Evolutionary conservation across 2,329 filamentous ascomycete species (phyloP).

Genomic region (Passalora sequoiae): DNA sequence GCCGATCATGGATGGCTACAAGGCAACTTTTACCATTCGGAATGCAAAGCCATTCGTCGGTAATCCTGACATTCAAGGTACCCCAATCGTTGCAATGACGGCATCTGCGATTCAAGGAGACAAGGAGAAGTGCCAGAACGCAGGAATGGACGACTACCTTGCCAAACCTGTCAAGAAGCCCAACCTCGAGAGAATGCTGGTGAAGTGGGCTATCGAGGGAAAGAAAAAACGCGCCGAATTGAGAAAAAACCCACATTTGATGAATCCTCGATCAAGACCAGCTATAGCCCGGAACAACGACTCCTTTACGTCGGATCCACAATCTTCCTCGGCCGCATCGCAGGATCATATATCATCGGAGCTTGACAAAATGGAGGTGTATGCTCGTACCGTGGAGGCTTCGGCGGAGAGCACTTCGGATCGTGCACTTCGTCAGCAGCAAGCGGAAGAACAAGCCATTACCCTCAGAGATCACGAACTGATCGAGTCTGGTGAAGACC

Average conservation of each 20-base stretch:
- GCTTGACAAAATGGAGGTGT: slow-evolving; percentile 34
- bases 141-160: slow-evolving; percentile 71
- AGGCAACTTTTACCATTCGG: slow-evolving; percentile 67
- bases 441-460: slow-evolving; percentile 53
- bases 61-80: slow-evolving; percentile 51
- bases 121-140: slow-evolving; percentile 64
- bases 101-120: slow-evolving; percentile 74
- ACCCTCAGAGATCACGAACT: slow-evolving; percentile 52
- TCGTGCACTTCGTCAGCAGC: slow-evolving; percentile 42
- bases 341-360: slow-evolving; percentile 32
- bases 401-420: slow-evolving; percentile 44
- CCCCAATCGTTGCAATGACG: slow-evolving; percentile 78
- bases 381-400: slow-evolving; percentile 36
- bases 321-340: slow-evolving; percentile 21
- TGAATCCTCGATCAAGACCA: slow-evolving; percentile 16
- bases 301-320: slow-evolving; percentile 22
- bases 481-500: slow-evolving; percentile 43
- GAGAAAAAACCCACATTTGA: slow-evolving; percentile 13
- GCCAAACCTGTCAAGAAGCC: slow-evolving; percentile 68
- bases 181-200: slow-evolving; percentile 64
- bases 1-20: slow-evolving; percentile 69
- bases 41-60: slow-evolving; percentile 61
- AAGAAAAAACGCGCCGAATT: slow-evolving; percentile 30
- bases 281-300: slow-evolving; percentile 13
- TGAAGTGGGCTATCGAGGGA: slow-evolving; percentile 59